These are phyloP conservation scores for Hydrangea macrophylla DNA, from an alignment of 148 eudicot species.

Conservation along the genomic window DNA sequence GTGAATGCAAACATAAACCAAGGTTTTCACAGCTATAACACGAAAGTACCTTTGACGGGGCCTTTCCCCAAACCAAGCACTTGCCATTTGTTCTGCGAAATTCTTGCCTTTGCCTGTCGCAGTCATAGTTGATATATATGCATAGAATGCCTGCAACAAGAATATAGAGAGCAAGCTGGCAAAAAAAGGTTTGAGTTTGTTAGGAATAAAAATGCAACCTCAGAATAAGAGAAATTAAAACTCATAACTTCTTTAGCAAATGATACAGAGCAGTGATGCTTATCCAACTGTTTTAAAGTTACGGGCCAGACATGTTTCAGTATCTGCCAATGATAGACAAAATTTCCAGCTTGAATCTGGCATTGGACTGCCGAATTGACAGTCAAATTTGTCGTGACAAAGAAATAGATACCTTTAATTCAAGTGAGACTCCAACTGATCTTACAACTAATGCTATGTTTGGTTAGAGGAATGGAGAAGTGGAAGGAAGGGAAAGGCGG, in stretches of 20 bases:
- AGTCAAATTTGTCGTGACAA: neutral
- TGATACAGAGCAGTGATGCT: neutral
- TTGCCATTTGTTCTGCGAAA: slow-evolving; percentile 94
- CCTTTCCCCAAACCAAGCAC: slow-evolving; percentile 85
- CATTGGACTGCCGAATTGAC: neutral
- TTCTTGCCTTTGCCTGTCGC: slow-evolving; percentile 97
- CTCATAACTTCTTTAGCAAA: neutral
- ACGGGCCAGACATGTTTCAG: neutral
- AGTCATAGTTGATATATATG: slow-evolving; percentile 88
- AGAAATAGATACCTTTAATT: no score
- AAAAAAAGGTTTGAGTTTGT: slow-evolving; percentile 9
- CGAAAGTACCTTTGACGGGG: slow-evolving; percentile 85
- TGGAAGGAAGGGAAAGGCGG: no score
- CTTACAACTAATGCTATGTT: no score
- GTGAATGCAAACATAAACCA: neutral
- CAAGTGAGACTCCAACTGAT: no score
- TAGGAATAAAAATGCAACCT: slow-evolving; percentile 1
- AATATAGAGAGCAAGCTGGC: slow-evolving; percentile 71
- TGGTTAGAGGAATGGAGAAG: no score
- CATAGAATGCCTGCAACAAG: slow-evolving; percentile 81
- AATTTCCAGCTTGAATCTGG: neutral
- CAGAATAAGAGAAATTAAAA: neutral
- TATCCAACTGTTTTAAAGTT: neutral
- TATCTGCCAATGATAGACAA: neutral
- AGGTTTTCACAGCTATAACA: neutral